A percentile compares a stretch with the other conserved stretches of the same genome.
phyloP scores from a whole-genome alignment of 352 stramenopile genomes.

The Globisporangium paddicum region DNA sequence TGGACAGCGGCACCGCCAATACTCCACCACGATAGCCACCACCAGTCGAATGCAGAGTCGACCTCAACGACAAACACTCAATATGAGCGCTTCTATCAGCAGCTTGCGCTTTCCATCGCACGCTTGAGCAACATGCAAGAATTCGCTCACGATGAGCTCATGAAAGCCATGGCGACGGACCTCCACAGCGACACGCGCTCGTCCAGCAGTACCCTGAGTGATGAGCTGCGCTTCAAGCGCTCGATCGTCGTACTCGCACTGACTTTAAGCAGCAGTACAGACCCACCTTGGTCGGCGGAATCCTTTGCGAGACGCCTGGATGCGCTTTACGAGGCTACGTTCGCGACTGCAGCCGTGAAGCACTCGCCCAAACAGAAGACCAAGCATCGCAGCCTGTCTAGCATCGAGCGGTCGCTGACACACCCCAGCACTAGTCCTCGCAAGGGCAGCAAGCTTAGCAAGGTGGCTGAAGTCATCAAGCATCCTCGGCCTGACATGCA shows the following conservation, averaged over 20 bases:
- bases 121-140: background rate
- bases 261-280: background rate
- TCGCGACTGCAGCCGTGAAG: background rate
- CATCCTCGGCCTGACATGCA: background rate
- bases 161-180: background rate
- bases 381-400: slow-evolving; percentile 3
- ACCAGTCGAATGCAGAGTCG: background rate
- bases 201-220: background rate
- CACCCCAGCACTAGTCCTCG: background rate
- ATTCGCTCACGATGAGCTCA: background rate
- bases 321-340: background rate
- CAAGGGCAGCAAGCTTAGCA: background rate
- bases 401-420: background rate
- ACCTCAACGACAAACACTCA: background rate
- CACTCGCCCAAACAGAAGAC: background rate
- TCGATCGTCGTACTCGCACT: background rate
- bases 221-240: background rate
- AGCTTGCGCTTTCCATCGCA: background rate
- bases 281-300: background rate
- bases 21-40: background rate
- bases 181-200: background rate
- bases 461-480: background rate
- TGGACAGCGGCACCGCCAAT: background rate
- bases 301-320: background rate
- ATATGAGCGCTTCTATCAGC: background rate